Conservation (phyloP, 179 eudicot species). For the Pouteria campechiana region DNA sequence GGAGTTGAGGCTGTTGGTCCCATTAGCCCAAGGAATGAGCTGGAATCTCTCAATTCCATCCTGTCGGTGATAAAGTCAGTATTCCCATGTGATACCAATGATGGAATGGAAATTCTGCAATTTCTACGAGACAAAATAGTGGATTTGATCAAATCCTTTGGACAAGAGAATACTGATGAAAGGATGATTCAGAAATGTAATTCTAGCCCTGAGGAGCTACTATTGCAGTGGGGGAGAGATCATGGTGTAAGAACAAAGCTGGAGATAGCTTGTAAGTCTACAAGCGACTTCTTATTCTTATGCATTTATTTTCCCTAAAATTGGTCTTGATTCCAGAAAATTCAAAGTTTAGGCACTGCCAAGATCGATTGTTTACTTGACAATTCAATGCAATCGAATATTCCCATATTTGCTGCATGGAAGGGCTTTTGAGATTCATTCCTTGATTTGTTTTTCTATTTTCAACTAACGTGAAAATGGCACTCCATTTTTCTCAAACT, state of each 20-base stretch:
- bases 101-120: conserved; percentile 10
- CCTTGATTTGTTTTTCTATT: too few species aligned
- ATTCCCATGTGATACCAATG: conserved; percentile 10
- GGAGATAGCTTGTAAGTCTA: conserved; percentile 64
- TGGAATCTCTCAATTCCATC: conserved; percentile 61
- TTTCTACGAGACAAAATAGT: conserved; percentile 27
- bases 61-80: conserved; percentile 34
- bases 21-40: conserved; percentile 64
- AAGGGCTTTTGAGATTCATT: too few species aligned
- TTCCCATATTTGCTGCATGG: too few species aligned
- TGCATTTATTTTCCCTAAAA: too few species aligned
- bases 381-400: too few species aligned
- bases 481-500: too few species aligned
- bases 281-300: too few species aligned
- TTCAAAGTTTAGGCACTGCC: too few species aligned
- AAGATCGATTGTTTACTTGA: too few species aligned
- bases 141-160: conserved; percentile 30
- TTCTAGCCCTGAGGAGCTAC: conserved; percentile 39
- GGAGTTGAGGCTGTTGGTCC: conserved; percentile 19
- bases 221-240: conserved; percentile 60
- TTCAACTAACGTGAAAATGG: too few species aligned
- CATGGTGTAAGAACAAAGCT: conserved; percentile 57
- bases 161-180: conserved; percentile 22
- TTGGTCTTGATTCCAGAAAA: too few species aligned
- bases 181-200: conserved; percentile 18